A percentile compares a stretch with the other conserved stretches of the same genome.
These are phyloP conservation scores for Diaporthe destruens DNA, from an alignment of 2,329 filamentous ascomycete species.

Conservation along the genomic window DNA sequence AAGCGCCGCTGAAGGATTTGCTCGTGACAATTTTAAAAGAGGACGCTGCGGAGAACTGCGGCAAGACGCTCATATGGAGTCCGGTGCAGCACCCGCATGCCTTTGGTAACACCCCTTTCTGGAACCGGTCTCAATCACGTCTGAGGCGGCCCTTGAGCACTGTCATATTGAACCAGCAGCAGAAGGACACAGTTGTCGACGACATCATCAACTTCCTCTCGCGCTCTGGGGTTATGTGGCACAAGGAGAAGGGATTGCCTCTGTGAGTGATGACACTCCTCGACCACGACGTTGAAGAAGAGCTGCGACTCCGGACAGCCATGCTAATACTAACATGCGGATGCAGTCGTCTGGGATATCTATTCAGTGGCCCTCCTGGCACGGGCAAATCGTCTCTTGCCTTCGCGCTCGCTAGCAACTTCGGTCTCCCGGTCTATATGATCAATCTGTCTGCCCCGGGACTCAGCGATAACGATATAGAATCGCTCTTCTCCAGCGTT, in stretches of 20 bases:
- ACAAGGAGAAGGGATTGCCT: conserved; percentile 38
- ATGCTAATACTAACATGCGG: not conserved
- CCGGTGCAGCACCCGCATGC: conserved; percentile 9
- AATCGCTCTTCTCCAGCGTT: conserved; percentile 29
- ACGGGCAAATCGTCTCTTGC: conserved; percentile 39
- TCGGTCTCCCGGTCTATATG: conserved; percentile 40
- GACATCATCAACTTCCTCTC: conserved; percentile 38
- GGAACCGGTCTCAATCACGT: not conserved
- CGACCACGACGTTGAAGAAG: not conserved
- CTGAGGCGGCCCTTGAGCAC: conserved; percentile 32
- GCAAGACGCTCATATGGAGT: conserved; percentile 33
- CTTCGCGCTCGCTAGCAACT: conserved; percentile 37
- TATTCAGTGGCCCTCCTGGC: conserved; percentile 39
- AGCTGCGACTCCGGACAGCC: not conserved
- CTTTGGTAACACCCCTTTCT: not conserved
- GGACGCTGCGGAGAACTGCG: conserved; percentile 23
- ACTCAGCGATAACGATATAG: conserved; percentile 33
- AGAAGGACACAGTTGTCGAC: conserved; percentile 32
- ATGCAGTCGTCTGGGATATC: conserved; percentile 34
- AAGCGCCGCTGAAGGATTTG: conserved; percentile 36
- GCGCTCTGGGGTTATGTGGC: conserved; percentile 34
- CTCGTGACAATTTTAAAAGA: conserved; percentile 37
- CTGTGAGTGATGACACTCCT: conserved; percentile 4
- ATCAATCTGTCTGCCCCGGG: conserved; percentile 33
- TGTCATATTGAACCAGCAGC: conserved; percentile 34